phyloP scores from a whole-genome alignment of 2,329 filamentous ascomycete species.

The Diaporthe aspalathi region DNA sequence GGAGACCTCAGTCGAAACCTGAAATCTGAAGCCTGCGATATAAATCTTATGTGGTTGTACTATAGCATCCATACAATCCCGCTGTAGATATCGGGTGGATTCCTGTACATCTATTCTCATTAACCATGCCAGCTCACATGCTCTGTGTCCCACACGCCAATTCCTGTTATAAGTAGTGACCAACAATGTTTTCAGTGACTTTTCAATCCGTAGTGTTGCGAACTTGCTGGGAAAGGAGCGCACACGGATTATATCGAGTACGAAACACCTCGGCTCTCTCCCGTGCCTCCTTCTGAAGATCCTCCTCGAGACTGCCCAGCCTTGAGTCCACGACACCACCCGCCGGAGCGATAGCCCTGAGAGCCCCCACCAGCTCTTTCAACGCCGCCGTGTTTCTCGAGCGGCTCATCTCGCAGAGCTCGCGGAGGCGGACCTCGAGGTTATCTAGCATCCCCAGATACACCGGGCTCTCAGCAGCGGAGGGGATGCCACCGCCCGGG shows the following conservation, averaged over 20 bases:
- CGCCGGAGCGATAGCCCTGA: background rate
- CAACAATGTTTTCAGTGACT: too few species aligned
- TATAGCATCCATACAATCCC: too few species aligned
- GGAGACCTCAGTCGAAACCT: too few species aligned
- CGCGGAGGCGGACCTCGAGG: background rate
- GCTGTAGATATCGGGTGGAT: too few species aligned
- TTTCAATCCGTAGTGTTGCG: background rate
- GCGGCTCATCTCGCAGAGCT: constrained; percentile 3
- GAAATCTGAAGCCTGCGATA: too few species aligned
- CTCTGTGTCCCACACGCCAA: too few species aligned
- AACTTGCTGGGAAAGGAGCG: background rate
- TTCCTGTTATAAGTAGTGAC: too few species aligned
- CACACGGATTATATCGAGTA: background rate
- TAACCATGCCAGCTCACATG: too few species aligned
- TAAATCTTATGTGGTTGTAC: too few species aligned
- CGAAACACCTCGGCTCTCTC: background rate
- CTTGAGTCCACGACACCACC: background rate
- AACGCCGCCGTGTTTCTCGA: background rate
- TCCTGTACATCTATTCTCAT: too few species aligned
- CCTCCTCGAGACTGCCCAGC: background rate
- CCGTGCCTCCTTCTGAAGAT: background rate
- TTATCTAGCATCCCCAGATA: constrained; percentile 7
- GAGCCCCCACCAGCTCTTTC: background rate
- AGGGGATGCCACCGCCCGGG: background rate
- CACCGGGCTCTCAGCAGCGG: background rate